Percentiles rank a stretch among this genome's conserved stretches.
Conservation (phyloP, 2,329 filamentous ascomycete species). For the Claviceps cyperi region DNA sequence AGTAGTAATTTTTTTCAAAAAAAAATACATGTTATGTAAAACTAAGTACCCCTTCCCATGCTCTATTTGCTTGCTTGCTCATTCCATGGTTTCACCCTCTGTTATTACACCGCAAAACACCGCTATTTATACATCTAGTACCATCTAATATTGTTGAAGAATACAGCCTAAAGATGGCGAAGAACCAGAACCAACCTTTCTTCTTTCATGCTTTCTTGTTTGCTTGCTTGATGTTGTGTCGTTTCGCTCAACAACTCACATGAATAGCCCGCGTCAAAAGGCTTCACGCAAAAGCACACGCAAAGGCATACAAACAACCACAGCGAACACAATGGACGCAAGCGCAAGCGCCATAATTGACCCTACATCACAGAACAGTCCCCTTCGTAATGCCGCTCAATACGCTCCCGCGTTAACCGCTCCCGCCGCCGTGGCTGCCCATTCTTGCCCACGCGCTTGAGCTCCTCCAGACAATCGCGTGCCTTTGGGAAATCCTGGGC, state of each 20-base stretch:
- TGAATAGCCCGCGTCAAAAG: too few species aligned
- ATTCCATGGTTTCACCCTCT: not conserved
- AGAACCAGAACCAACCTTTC: too few species aligned
- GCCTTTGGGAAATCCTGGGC: constrained; percentile 93
- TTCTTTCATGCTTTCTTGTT: too few species aligned
- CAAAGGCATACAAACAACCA: too few species aligned
- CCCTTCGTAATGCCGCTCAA: constrained; percentile 73
- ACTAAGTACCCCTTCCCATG: not conserved
- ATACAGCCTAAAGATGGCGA: not conserved
- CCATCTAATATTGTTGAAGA: not conserved
- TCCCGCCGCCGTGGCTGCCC: constrained; percentile 55
- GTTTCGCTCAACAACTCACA: too few species aligned
- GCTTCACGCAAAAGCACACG: too few species aligned
- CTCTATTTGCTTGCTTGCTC: not conserved
- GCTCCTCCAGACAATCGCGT: constrained; percentile 78
- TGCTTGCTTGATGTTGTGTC: too few species aligned
- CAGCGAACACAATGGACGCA: too few species aligned
- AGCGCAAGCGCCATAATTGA: too few species aligned
- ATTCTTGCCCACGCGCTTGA: constrained; percentile 66
- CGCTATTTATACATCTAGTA: too few species aligned
- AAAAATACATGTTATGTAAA: not conserved
- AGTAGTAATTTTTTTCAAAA: not conserved
- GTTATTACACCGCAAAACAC: not conserved
- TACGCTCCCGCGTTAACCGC: constrained; percentile 66
- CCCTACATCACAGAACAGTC: constrained; percentile 74